Percentiles rank a stretch among this genome's conserved stretches.
Conservation (phyloP, 768 basidiomycete species). For the Pholiota microspora region DNA sequence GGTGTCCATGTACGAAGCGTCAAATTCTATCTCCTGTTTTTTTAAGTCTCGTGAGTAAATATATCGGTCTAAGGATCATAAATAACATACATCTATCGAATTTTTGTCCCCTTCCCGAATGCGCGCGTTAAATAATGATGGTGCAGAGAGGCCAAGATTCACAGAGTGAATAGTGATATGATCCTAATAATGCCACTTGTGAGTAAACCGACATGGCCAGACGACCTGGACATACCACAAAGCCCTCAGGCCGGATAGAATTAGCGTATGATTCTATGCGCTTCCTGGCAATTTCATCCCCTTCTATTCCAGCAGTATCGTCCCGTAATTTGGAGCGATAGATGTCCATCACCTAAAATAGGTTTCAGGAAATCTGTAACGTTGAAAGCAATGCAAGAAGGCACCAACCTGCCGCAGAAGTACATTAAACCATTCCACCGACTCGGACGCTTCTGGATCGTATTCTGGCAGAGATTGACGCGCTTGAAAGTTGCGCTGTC, state of each 20-base stretch:
- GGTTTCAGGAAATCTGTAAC: constrained; percentile 4
- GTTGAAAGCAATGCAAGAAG: neutral
- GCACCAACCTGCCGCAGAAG: constrained; percentile 72
- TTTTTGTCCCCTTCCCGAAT: constrained; percentile 27
- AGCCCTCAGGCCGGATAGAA: constrained; percentile 63
- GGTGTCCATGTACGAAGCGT: constrained; percentile 81
- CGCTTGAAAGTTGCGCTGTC: constrained; percentile 30
- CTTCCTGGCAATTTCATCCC: constrained; percentile 79
- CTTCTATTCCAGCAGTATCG: constrained; percentile 65
- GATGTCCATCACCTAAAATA: constrained; percentile 56
- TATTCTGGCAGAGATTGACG: constrained; percentile 25
- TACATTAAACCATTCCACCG: constrained; percentile 89
- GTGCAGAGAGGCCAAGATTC: constrained; percentile 79
- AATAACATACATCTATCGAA: constrained; percentile 19
- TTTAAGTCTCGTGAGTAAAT: constrained; percentile 10
- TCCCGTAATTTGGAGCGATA: constrained; percentile 79
- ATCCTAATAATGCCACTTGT: constrained; percentile 50
- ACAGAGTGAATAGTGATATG: constrained; percentile 84
- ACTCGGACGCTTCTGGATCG: constrained; percentile 47
- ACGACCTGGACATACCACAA: constrained; percentile 49
- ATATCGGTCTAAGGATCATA: neutral
- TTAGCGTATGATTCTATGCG: constrained; percentile 84
- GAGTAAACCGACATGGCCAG: constrained; percentile 1
- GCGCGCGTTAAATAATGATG: constrained; percentile 70
- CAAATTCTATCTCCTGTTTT: constrained; percentile 73